Evolutionary conservation across 208 protist genomes (phyloP).

Genomic region (Wallacemonas rigidus): DNA sequence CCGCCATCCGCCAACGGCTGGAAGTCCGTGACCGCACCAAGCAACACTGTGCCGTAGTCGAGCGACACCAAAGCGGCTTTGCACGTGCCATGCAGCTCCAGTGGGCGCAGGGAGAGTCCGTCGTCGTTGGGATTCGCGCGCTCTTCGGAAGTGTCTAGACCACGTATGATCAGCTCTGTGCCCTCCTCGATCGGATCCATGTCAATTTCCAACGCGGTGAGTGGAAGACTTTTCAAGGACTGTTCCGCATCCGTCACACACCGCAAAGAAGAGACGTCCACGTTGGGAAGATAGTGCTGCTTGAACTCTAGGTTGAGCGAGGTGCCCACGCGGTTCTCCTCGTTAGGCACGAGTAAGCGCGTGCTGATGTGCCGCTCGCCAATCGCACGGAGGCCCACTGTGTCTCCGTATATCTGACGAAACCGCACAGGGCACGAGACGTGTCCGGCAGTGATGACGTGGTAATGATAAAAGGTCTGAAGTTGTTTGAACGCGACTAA

Average conservation of each 20-base stretch:
- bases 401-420: slow-evolving; percentile 67
- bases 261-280: slow-evolving; percentile 73
- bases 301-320: slow-evolving; percentile 65
- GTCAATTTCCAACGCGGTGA: slow-evolving; percentile 70
- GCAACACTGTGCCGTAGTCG: slow-evolving; percentile 86
- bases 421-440: slow-evolving; percentile 80
- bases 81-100: slow-evolving; percentile 53
- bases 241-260: slow-evolving; percentile 36
- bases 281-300: slow-evolving; percentile 68
- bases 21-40: slow-evolving; percentile 47
- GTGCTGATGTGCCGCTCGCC: slow-evolving; percentile 87
- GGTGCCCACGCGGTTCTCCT: slow-evolving; percentile 27
- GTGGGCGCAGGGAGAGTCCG: slow-evolving; percentile 42
- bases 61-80: slow-evolving; percentile 73
- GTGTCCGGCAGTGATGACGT: slow-evolving; percentile 83
- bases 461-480: slow-evolving; percentile 76
- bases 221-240: not conserved
- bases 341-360: slow-evolving; percentile 53
- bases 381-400: slow-evolving; percentile 71
- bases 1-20: not conserved
- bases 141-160: slow-evolving; percentile 63
- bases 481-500: slow-evolving; percentile 65
- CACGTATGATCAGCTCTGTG: slow-evolving; percentile 63
- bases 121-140: slow-evolving; percentile 85
- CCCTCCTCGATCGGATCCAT: slow-evolving; percentile 63